These are phyloP conservation scores for Batrachochytrium dendrobatidis DNA, from an alignment of 371 early-diverging fungal species.

Conservation along the genomic window DNA sequence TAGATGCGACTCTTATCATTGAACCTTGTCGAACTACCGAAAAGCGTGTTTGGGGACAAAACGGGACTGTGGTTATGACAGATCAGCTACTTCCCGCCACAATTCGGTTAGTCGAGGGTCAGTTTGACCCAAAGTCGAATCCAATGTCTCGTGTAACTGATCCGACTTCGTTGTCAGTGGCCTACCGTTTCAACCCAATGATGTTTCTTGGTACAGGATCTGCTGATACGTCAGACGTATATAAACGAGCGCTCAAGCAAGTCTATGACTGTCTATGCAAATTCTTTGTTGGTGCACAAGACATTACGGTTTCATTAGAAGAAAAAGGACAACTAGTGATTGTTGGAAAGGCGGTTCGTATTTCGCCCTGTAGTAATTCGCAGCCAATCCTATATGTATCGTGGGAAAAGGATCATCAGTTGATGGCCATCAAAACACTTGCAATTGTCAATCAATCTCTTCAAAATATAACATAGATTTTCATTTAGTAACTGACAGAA, in stretches of 20 bases:
- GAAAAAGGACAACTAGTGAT: neutral
- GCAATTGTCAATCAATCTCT: slow-evolving; percentile 1
- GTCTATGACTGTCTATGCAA: too few relatives aligned
- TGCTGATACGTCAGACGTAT: too few relatives aligned
- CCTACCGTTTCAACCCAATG: too few relatives aligned
- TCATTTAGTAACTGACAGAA: neutral
- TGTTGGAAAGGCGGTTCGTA: neutral
- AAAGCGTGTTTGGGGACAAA: too few relatives aligned
- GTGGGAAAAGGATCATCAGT: neutral
- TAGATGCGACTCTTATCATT: neutral
- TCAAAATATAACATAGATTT: neutral
- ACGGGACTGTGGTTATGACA: too few relatives aligned
- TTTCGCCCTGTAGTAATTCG: neutral
- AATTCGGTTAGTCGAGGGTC: too few relatives aligned
- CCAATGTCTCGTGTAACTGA: too few relatives aligned
- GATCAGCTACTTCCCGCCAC: too few relatives aligned
- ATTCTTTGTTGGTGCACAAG: neutral
- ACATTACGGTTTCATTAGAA: neutral
- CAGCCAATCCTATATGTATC: neutral
- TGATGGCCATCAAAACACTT: neutral
- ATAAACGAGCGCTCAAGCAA: too few relatives aligned
- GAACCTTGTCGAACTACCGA: neutral
- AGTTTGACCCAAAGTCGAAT: too few relatives aligned
- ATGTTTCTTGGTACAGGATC: too few relatives aligned
- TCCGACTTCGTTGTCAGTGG: too few relatives aligned